Evolutionary conservation across 345 rosid species (phyloP).

Genomic region (Populus nigra): DNA sequence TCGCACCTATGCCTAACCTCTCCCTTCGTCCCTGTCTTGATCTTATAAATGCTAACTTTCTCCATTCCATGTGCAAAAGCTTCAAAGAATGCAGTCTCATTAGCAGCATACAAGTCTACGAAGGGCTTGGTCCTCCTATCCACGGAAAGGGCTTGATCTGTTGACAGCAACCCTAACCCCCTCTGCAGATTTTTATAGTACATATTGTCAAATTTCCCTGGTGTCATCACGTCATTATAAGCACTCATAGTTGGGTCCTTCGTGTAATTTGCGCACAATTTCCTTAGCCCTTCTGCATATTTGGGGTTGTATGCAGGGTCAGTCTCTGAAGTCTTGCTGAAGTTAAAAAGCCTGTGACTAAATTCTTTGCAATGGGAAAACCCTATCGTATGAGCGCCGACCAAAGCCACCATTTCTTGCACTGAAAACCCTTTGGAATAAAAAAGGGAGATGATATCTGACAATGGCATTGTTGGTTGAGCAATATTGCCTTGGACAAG

Average conservation of each 20-base stretch:
- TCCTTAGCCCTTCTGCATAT: constrained; percentile 40
- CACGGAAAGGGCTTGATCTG: constrained; percentile 32
- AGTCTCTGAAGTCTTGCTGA: constrained; percentile 17
- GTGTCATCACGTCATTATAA: constrained; percentile 56
- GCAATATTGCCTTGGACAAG: constrained; percentile 6
- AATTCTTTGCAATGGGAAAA: constrained; percentile 60
- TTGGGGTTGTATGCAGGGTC: constrained; percentile 38
- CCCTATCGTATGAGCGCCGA: constrained; percentile 51
- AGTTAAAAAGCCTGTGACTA: constrained; percentile 30
- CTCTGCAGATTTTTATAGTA: constrained; percentile 42
- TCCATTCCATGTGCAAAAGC: constrained; percentile 50
- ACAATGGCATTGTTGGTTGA: constrained; percentile 5
- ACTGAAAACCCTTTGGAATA: constrained; percentile 8
- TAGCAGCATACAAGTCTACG: constrained; percentile 38
- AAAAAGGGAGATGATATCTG: constrained; percentile 8
- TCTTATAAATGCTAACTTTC: constrained; percentile 38
- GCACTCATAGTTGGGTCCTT: constrained; percentile 41
- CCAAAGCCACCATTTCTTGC: constrained; percentile 22
- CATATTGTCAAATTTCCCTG: constrained; percentile 53
- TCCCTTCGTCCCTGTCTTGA: constrained; percentile 44
- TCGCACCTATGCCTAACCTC: constrained; percentile 58
- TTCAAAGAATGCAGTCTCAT: constrained; percentile 40
- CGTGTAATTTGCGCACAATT: constrained; percentile 34
- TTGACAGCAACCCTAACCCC: constrained; percentile 41
- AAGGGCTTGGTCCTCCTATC: constrained; percentile 36